Evolutionary conservation across 202 grass and related monocot species (phyloP), one percentile per base, ranked within the genome.

Genomic region (Hordeum pubiflorum): DNA sequence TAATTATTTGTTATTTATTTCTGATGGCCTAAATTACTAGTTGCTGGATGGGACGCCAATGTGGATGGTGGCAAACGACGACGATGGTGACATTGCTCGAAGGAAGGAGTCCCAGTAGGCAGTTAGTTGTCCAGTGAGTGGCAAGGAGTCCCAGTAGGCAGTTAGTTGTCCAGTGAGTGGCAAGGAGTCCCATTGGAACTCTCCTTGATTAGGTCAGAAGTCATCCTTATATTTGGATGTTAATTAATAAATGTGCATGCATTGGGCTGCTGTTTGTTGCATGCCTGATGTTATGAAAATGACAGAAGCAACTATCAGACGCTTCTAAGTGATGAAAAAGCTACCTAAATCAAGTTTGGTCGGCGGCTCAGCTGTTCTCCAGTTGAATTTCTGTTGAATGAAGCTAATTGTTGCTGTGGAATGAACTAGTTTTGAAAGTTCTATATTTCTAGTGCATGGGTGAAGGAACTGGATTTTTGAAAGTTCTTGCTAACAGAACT

Each of bases 151-250:
- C 50, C 50, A 54, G 17, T 54, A 54, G 50, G 50, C 40, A 57
- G 23, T 50, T 50, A 50, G 46, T 26, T 50, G 46, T 50, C 46
- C 10, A 38, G n/a, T 50, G 46, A 38, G n/a, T 56, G 41, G n/a
- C 26, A 80, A 54, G 50, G 50, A 54, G 50, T 54, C 50, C 50
- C 17, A 54, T n/a, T 31, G 46, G 65, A 32, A 60, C 12, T 89
- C 82, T 85, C 73, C 84, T 81, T 89, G 65, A 58, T 85, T 89
- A 9, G 87, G 73, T 78, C 48, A 31, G 31, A 26, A 32, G 48
- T 38, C 64, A 31, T 78, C 46, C 46, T 29, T 85, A 37, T 29
- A 73, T 64, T 81, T 82, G 65, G 78, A 37, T 26, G 17, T 24
- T 65, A n/a, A 58, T 67, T 60, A 65, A 58, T 64, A 52, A 67